Base-by-base conservation (phyloP, 805 yeast genomes). In the Yarrowia keelungensis region DNA sequence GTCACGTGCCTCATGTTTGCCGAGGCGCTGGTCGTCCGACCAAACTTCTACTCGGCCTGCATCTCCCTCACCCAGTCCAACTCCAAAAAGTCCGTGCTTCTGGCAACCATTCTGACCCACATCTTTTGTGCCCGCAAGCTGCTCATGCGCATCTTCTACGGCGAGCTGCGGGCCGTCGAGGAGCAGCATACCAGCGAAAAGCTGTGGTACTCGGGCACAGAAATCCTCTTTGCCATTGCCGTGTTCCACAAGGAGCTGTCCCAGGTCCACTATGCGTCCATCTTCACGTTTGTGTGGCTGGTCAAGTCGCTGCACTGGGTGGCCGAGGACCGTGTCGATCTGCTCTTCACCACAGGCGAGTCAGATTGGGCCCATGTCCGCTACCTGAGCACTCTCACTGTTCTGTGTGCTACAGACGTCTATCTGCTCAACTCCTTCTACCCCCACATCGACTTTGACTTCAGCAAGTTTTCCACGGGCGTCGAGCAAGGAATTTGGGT, bases 141-240 rank as follows among this genome's bases (percentile, higher is more conserved):
- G n/a, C 54, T 75, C 11, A 72, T 72, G 65, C 65, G 71, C 56
- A 62, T 73, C 45, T 69, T 76, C 45, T 92, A 92, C 79, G 97
- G 97, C 0, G 87, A 86, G 69, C 79, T 94, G 66, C 81, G 97
- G 69, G 78, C 87, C 15, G 82, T 90, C 42, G 99, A 94, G 76
- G 77, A 84, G 67, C 97, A 93, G 72, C 93, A 89, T 74, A 82
- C 86, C 65, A 85, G 83, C 76, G 96, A 85, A 75, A 83, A 87
- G 75, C 82, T 85, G 65, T 90, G 88, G 82, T 86, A 80, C 68
- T 84, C 90, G 2, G 79, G 89, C 22, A 86, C 90, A 49, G 87
- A 87, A 68, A 74, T 79, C 1, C 83, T 89, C 68, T 75, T 91
- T 64, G 83, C 87, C 14, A 76, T 86, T 16, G 83, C 87, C 0